Evolutionary conservation across 2,329 filamentous ascomycete species (phyloP).

Genomic region (Pseudogymnoascus sp.): DNA sequence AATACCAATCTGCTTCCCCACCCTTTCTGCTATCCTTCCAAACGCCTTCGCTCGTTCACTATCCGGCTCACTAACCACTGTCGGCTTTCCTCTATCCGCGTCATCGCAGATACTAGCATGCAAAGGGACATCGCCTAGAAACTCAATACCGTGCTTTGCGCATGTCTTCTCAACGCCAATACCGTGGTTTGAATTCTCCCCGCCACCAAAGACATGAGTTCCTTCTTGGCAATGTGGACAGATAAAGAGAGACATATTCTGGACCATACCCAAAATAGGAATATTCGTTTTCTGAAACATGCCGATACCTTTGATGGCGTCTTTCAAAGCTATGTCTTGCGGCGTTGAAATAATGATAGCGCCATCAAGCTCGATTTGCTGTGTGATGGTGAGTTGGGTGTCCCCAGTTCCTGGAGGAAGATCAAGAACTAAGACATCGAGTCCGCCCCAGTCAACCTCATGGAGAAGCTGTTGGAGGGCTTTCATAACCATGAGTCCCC

Average conservation of each 20-base stretch:
- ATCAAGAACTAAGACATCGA: conserved; percentile 85
- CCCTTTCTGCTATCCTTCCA: conserved; percentile 54
- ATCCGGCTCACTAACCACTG: conserved; percentile 76
- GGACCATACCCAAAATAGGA: conserved; percentile 75
- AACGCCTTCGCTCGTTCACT: conserved; percentile 68
- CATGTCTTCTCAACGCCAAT: conserved; percentile 59
- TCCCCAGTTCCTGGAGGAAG: conserved; percentile 92
- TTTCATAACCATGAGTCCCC: conserved; percentile 96
- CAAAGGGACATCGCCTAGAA: conserved; percentile 82
- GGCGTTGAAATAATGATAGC: conserved; percentile 87
- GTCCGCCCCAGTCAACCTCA: conserved; percentile 84
- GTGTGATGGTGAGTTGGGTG: conserved; percentile 91
- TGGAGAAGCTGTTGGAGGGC: conserved; percentile 91
- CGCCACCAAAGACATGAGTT: conserved; percentile 62
- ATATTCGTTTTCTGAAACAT: conserved; percentile 85
- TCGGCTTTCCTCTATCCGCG: conserved; percentile 79
- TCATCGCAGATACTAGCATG: conserved; percentile 82
- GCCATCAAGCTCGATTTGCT: conserved; percentile 83
- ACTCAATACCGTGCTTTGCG: conserved; percentile 61
- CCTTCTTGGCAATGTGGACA: conserved; percentile 71
- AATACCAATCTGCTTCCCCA: conserved; percentile 30
- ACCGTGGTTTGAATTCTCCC: conserved; percentile 36
- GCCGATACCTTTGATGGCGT: conserved; percentile 83
- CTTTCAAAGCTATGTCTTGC: conserved; percentile 84
- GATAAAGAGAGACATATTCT: conserved; percentile 82